Evolutionary conservation across 139 green algal species (phyloP).

Genomic region (Asterochloris sp.): DNA sequence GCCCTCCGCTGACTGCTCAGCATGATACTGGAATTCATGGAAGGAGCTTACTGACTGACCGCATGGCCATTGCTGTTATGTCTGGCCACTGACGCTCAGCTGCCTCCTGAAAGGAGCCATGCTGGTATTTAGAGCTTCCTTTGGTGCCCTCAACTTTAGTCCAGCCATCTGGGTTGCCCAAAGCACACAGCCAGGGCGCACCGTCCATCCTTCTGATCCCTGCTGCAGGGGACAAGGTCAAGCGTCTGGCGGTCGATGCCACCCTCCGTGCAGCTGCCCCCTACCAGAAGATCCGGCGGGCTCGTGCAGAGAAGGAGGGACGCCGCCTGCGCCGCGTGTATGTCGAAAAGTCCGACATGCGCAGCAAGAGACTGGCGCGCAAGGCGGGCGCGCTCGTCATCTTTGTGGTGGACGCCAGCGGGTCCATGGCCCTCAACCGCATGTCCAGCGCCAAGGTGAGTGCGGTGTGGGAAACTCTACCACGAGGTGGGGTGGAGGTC

Average conservation of each 20-base stretch:
- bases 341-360: constrained; percentile 97
- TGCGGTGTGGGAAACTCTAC: not conserved
- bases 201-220: not conserved
- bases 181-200: not conserved
- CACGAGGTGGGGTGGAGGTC: not conserved
- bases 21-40: too few species aligned
- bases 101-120: too few species aligned
- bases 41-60: too few species aligned
- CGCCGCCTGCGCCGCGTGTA: constrained; percentile 65
- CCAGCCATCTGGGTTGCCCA: not conserved
- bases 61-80: too few species aligned
- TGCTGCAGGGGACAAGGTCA: constrained; percentile 55
- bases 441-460: constrained; percentile 92
- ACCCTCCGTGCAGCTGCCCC: constrained; percentile 93
- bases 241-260: constrained; percentile 96
- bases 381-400: constrained; percentile 93
- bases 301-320: constrained; percentile 25
- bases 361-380: constrained; percentile 91
- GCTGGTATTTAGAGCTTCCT: too few species aligned
- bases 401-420: constrained; percentile 86
- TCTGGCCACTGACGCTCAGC: too few species aligned
- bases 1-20: not conserved
- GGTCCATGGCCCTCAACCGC: constrained; percentile 98
- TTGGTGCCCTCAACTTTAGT: too few species aligned
- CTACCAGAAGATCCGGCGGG: constrained; percentile 79